Conservation (phyloP, 768 basidiomycete species). For the Boletus reticuloceps region DNA sequence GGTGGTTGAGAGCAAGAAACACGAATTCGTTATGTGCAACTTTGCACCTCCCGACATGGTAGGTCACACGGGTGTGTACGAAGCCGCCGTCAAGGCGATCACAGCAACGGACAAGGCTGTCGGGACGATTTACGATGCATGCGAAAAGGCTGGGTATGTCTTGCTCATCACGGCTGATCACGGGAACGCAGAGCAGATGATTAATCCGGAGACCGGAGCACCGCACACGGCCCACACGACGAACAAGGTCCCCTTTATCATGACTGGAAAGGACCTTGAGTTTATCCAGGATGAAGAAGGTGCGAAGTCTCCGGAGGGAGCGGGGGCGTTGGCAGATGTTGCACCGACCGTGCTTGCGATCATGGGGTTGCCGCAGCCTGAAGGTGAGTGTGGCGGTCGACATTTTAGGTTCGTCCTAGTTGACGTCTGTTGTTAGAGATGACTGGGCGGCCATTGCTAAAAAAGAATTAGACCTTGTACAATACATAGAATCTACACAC, state of each 20-base stretch:
- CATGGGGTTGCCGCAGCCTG: conserved; percentile 68
- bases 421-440: conserved; percentile 21
- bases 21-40: conserved; percentile 97
- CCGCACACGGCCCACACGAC: conserved; percentile 93
- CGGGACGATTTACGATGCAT: conserved; percentile 82
- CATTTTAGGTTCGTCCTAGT: background rate
- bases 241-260: conserved; percentile 86
- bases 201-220: conserved; percentile 74
- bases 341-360: conserved; percentile 85
- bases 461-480: conserved; percentile 21
- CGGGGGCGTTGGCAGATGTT: conserved; percentile 83
- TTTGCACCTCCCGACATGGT: conserved; percentile 99
- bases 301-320: conserved; percentile 50
- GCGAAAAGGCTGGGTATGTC: conserved; percentile 81
- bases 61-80: conserved; percentile 89
- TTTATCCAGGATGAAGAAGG: conserved; percentile 52
- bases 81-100: conserved; percentile 89
- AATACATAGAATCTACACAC: conserved; percentile 6
- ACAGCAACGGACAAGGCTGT: conserved; percentile 87
- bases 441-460: conserved; percentile 30
- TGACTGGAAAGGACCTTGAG: conserved; percentile 61
- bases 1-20: conserved; percentile 61
- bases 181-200: conserved; percentile 95
- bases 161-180: conserved; percentile 90
- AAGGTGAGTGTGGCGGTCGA: conserved; percentile 43